Evolutionary conservation across 2,329 filamentous ascomycete species (phyloP).

Genomic region (Coniella vitis): DNA sequence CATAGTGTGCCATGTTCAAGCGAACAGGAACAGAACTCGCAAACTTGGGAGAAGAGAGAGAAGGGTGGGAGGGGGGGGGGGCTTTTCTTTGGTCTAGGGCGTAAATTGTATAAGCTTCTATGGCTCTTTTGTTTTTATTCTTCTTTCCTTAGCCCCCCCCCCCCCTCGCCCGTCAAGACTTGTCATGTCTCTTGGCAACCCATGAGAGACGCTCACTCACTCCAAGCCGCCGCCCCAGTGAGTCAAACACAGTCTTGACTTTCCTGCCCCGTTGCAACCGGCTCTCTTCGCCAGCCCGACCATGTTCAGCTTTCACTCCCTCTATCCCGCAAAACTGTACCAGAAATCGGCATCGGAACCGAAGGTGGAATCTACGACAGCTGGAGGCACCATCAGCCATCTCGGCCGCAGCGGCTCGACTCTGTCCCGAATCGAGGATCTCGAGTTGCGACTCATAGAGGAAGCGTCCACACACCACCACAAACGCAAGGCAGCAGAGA

Average conservation of each 20-base stretch:
- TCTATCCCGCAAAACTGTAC: constrained; percentile 6
- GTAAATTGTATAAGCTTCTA: too few relatives aligned
- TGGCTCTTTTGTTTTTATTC: too few relatives aligned
- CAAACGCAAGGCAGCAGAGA: too few relatives aligned
- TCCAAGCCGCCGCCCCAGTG: too few relatives aligned
- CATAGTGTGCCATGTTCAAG: constrained; percentile 4
- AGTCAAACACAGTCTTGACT: too few relatives aligned
- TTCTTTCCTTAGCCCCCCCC: background rate
- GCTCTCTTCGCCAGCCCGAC: background rate
- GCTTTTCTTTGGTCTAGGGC: too few relatives aligned
- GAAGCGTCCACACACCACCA: background rate
- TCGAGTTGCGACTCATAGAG: too few relatives aligned
- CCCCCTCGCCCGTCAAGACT: background rate
- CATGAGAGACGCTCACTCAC: background rate
- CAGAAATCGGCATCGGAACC: background rate
- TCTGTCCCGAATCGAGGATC: too few relatives aligned
- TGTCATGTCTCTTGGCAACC: background rate
- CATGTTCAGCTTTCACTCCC: constrained; percentile 12
- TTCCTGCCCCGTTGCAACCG: background rate
- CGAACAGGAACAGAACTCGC: too few relatives aligned
- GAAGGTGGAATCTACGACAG: background rate
- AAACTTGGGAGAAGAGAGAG: too few relatives aligned
- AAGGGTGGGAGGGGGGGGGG: too few relatives aligned
- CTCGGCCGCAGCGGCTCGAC: too few relatives aligned
- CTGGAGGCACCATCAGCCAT: background rate